Conservation (phyloP, 441 rosid species). For the Euphorbia neoarborescens region DNA sequence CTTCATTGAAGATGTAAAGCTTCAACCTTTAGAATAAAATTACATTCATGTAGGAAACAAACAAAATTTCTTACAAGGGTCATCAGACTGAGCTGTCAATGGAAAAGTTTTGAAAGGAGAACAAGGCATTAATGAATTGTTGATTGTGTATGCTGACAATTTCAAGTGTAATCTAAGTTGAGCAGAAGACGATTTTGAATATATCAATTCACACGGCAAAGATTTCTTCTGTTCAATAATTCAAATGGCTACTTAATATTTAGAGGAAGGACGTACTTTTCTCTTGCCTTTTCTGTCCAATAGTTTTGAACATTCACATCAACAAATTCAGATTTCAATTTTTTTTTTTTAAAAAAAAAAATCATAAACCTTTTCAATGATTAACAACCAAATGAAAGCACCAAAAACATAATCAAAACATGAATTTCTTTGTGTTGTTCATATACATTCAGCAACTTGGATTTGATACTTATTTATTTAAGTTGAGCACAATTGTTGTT, state of each 20-base stretch:
- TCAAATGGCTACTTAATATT: too few relatives aligned
- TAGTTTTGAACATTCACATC: conserved; percentile 29
- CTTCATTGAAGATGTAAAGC: background rate
- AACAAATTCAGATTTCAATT: too few relatives aligned
- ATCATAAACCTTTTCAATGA: too few relatives aligned
- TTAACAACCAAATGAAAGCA: background rate
- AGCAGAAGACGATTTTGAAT: background rate
- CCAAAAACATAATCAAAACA: background rate
- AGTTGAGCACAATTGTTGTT: background rate
- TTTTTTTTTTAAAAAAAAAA: too few relatives aligned
- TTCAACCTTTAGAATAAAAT: background rate
- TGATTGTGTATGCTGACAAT: background rate
- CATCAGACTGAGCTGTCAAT: background rate
- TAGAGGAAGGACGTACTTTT: background rate
- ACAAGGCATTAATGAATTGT: background rate
- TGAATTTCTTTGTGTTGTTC: background rate
- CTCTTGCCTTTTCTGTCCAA: conserved; percentile 49
- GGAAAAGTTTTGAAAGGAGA: background rate
- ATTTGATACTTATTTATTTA: background rate
- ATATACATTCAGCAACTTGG: background rate
- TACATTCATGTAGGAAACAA: background rate
- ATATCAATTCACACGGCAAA: background rate
- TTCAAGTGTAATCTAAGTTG: too few relatives aligned
- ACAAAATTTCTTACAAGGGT: background rate
- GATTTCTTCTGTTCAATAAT: too few relatives aligned